phyloP scores from a whole-genome alignment of 192 early-diverging fungal genomes.

The Lunasporangiospora selenospora region DNA sequence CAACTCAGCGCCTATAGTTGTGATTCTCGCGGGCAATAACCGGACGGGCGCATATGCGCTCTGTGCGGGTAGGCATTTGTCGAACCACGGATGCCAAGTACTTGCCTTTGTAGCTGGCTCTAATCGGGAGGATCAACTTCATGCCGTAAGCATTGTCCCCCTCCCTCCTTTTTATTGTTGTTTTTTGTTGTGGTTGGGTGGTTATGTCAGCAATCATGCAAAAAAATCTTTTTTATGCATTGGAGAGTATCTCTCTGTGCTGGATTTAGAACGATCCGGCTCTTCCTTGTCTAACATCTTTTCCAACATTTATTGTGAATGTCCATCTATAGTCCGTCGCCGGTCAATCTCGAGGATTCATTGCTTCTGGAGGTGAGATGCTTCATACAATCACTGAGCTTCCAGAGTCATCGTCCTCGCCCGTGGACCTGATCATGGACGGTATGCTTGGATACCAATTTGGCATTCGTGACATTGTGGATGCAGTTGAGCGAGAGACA shows the following conservation, averaged over 20 bases:
- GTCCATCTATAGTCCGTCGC: conserved; percentile 14
- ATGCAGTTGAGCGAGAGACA: conserved; percentile 49
- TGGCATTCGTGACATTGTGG: conserved; percentile 59
- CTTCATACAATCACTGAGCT: conserved; percentile 56
- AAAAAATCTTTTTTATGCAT: too few species aligned
- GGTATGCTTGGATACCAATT: conserved; percentile 67
- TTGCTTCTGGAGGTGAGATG: conserved; percentile 59
- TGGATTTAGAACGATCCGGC: too few species aligned
- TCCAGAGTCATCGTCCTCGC: conserved; percentile 57
- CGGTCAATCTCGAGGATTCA: conserved; percentile 32
- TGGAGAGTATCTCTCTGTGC: too few species aligned
- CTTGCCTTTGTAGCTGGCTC: conserved; percentile 55
- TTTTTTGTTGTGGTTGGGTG: too few species aligned
- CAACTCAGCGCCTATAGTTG: conserved; percentile 72
- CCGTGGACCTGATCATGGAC: conserved; percentile 79
- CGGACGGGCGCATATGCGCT: conserved; percentile 75
- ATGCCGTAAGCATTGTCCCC: conserved; percentile 48
- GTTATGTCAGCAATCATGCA: too few species aligned
- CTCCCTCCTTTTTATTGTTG: too few species aligned
- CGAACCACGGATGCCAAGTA: conserved; percentile 80
- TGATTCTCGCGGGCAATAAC: conserved; percentile 80
- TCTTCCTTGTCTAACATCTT: too few species aligned
- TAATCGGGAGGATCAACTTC: conserved; percentile 51
- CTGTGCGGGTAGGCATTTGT: conserved; percentile 75
- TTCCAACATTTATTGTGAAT: too few species aligned